phyloP scores from a whole-genome alignment of 768 basidiomycete genomes.

The Phylloporus arenicola region DNA sequence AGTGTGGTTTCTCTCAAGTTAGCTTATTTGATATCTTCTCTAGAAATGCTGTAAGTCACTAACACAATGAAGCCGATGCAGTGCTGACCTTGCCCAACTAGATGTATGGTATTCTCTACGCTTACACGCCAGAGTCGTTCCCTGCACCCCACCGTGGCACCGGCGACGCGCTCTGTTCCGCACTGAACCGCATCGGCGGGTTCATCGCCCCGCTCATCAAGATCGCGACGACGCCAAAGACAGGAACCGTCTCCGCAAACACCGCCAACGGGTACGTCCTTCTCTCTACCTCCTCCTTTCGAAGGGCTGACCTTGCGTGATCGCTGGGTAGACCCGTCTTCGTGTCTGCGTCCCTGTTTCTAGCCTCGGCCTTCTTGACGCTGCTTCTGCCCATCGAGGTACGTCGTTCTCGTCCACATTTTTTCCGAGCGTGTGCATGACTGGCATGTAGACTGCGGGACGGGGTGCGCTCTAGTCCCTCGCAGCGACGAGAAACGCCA shows the following conservation, averaged over 20 bases:
- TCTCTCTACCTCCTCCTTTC: neutral
- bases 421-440: neutral
- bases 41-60: slow-evolving; percentile 33
- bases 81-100: slow-evolving; percentile 1
- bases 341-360: slow-evolving; percentile 42
- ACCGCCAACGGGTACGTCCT: slow-evolving; percentile 34
- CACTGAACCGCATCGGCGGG: slow-evolving; percentile 45
- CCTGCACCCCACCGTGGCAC: slow-evolving; percentile 53
- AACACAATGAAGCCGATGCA: neutral
- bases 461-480: slow-evolving; percentile 14
- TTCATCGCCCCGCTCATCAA: slow-evolving; percentile 47
- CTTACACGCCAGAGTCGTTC: slow-evolving; percentile 58
- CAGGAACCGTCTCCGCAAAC: slow-evolving; percentile 26
- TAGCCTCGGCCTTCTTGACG: slow-evolving; percentile 37
- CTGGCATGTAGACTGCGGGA: slow-evolving; percentile 22
- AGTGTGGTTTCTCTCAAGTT: no score
- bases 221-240: slow-evolving; percentile 36
- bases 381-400: slow-evolving; percentile 47
- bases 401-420: neutral
- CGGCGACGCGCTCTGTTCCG: slow-evolving; percentile 45
- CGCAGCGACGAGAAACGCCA: neutral
- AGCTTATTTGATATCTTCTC: neutral
- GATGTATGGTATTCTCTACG: slow-evolving; percentile 53
- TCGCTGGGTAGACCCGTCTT: slow-evolving; percentile 37
- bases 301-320: neutral